A percentile compares a stretch with the other conserved stretches of the same genome.
These are phyloP conservation scores for Mantamonas sphyraenae DNA, from an alignment of 78 protist genomes.

Conservation along the genomic window DNA sequence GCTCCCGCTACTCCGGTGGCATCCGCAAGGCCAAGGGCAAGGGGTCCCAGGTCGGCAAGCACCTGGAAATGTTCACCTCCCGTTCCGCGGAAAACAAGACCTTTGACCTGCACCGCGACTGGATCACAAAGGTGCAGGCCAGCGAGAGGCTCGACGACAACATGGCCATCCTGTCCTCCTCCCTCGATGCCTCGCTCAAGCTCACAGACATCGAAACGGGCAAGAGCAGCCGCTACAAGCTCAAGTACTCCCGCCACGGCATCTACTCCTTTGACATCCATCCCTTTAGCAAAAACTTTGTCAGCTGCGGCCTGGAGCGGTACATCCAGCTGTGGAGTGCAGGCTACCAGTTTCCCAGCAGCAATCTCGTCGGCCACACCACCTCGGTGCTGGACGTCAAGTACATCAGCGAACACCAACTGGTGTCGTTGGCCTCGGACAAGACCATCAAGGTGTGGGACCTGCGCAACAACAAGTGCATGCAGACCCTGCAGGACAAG, in stretches of 20 bases:
- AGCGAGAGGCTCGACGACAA: neutral
- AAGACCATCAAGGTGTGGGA: neutral
- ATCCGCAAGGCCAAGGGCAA: too few relatives aligned
- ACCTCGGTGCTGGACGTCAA: neutral
- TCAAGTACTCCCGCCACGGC: too few relatives aligned
- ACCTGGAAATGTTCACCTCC: too few relatives aligned
- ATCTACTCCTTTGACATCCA: neutral
- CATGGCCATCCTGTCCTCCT: neutral
- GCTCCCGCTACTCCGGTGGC: too few relatives aligned
- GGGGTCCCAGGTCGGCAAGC: too few relatives aligned
- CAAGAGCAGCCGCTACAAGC: neutral
- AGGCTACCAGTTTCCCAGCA: neutral
- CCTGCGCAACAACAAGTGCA: neutral
- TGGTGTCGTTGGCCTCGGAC: neutral
- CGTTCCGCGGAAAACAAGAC: too few relatives aligned
- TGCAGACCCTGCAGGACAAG: neutral
- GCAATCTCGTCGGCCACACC: neutral
- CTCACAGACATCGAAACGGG: neutral
- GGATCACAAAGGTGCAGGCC: neutral
- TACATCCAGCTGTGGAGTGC: neutral
- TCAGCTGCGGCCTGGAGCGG: neutral
- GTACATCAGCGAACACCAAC: neutral
- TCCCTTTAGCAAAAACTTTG: neutral
- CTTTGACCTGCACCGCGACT: conserved; percentile 4
- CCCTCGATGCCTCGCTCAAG: neutral